Conservation (phyloP, 1,284 basidiomycete genomes). For the Boletus hoseneyae region DNA sequence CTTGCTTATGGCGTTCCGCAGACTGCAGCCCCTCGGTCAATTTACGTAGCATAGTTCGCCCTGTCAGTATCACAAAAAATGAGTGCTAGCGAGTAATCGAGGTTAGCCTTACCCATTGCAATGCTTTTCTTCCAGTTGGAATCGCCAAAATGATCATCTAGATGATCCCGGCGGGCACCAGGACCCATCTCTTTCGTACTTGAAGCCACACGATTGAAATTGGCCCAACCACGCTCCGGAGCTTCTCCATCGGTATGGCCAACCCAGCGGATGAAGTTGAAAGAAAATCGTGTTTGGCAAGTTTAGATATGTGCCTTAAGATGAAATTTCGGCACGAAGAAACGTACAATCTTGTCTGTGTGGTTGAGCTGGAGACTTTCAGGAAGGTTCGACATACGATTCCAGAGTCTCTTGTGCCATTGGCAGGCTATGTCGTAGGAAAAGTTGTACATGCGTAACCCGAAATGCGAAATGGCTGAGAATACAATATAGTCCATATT, state of each 20-base stretch:
- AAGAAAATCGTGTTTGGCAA: neutral
- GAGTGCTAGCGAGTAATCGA: no score
- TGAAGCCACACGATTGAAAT: constrained; percentile 1
- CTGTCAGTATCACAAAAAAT: no score
- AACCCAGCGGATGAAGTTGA: neutral
- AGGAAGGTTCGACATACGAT: neutral
- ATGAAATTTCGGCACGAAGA: constrained; percentile 2
- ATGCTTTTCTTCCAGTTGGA: constrained; percentile 5
- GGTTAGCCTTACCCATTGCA: neutral
- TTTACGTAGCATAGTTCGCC: neutral
- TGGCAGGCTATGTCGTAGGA: neutral
- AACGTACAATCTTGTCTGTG: neutral
- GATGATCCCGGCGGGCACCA: neutral
- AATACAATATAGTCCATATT: neutral
- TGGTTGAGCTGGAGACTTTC: neutral
- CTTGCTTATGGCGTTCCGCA: neutral
- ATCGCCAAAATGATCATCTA: constrained; percentile 4
- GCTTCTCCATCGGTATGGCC: neutral
- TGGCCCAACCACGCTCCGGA: neutral
- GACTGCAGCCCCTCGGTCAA: neutral
- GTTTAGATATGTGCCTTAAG: constrained; percentile 2
- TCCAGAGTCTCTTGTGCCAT: neutral
- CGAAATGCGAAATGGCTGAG: neutral
- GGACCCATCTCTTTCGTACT: constrained; percentile 8
- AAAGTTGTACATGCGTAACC: neutral